These are phyloP conservation scores for Hordeum marinum DNA, from an alignment of 176 grass and related monocot species.

Conservation along the genomic window DNA sequence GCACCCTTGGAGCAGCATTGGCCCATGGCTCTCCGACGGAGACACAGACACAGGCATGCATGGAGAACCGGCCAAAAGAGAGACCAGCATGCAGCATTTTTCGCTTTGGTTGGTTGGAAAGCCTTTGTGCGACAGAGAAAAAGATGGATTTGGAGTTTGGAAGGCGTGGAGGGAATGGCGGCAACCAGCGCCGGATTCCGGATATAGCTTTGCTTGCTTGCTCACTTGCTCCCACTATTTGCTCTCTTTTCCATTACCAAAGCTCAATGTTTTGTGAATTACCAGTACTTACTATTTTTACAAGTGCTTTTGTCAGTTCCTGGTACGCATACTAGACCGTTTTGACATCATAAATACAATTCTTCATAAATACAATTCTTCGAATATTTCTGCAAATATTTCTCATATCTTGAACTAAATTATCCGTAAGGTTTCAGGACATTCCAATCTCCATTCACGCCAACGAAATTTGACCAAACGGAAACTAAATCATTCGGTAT, in stretches of 20 bases:
- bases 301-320: no score
- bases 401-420: background rate
- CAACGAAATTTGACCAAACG: background rate
- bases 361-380: background rate
- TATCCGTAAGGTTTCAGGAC: background rate
- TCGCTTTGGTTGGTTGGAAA: conserved; percentile 9
- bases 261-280: no score
- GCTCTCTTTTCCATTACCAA: background rate
- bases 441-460: background rate
- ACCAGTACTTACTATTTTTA: no score
- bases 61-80: background rate
- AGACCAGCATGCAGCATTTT: background rate
- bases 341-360: background rate
- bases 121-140: background rate
- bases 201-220: background rate
- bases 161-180: conserved; percentile 26
- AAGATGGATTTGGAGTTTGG: background rate
- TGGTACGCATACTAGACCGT: no score
- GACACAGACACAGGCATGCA: conserved; percentile 22
- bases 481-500: background rate
- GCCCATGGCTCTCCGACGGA: conserved; percentile 50
- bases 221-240: background rate
- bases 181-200: conserved; percentile 6
- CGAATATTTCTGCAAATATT: background rate
- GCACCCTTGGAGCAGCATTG: conserved; percentile 54